Percentiles rank a stretch among this genome's conserved stretches.
phyloP scores from a whole-genome alignment of 2,329 filamentous ascomycete genomes.

The Berkeleyomyces basicola region DNA sequence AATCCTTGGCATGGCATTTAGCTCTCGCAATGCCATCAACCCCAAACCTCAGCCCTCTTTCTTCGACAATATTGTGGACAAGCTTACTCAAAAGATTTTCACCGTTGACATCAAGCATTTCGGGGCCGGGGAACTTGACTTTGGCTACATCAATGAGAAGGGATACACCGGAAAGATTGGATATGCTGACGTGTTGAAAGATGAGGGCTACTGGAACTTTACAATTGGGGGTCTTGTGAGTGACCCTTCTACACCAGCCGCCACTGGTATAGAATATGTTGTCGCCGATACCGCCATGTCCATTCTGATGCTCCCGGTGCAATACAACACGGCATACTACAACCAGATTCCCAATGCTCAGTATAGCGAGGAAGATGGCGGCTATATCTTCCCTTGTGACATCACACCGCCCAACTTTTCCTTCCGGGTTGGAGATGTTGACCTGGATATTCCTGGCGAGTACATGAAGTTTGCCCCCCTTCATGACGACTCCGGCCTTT shows the following conservation, averaged over 20 bases:
- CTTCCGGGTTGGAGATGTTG: constrained; percentile 41
- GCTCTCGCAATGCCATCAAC: constrained; percentile 27
- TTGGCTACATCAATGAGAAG: constrained; percentile 48
- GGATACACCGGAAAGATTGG: constrained; percentile 47
- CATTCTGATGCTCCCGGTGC: constrained; percentile 40
- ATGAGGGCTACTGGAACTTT: constrained; percentile 33
- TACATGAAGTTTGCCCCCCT: constrained; percentile 34
- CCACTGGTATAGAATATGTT: not conserved
- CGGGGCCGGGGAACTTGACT: constrained; percentile 51
- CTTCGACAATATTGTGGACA: constrained; percentile 20
- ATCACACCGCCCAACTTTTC: constrained; percentile 27
- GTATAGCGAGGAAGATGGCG: constrained; percentile 25
- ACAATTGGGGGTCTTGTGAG: constrained; percentile 33
- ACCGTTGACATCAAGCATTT: constrained; percentile 50
- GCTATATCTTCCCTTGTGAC: constrained; percentile 32
- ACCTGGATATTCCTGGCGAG: constrained; percentile 37
- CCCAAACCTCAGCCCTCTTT: constrained; percentile 28
- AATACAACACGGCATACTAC: constrained; percentile 34
- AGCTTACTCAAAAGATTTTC: constrained; percentile 25
- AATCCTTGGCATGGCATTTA: constrained; percentile 5
- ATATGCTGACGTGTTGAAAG: constrained; percentile 39
- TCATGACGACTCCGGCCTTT: constrained; percentile 33
- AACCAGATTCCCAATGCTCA: constrained; percentile 27
- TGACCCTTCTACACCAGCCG: constrained; percentile 19
- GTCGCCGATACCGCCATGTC: constrained; percentile 46